Evolutionary conservation across 768 basidiomycete genomes (phyloP).

Genomic region (Tephrocybe sp.): DNA sequence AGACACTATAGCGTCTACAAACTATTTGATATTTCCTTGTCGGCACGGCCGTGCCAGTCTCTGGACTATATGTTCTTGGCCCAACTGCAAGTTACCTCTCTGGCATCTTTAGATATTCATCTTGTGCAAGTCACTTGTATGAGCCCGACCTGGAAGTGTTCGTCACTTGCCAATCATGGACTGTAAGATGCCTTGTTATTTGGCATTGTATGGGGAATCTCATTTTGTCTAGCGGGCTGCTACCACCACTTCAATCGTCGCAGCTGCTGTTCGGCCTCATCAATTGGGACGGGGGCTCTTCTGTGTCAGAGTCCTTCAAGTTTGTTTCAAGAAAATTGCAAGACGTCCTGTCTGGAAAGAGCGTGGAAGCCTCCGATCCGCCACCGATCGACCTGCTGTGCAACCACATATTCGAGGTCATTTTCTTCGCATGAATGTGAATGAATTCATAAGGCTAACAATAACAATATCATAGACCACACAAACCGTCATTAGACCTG

Average conservation of each 20-base stretch:
- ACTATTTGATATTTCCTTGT: slow-evolving; percentile 51
- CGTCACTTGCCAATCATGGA: slow-evolving; percentile 30
- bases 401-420: slow-evolving; percentile 46
- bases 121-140: slow-evolving; percentile 60
- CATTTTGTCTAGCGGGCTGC: slow-evolving; percentile 29
- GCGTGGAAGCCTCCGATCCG: slow-evolving; percentile 38
- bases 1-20: slow-evolving; percentile 59
- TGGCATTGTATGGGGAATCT: slow-evolving; percentile 5
- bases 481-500: slow-evolving; percentile 23
- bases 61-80: slow-evolving; percentile 49
- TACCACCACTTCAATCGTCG: slow-evolving; percentile 49
- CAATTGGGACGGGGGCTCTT: slow-evolving; percentile 33
- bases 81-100: slow-evolving; percentile 56
- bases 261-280: slow-evolving; percentile 42
- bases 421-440: not conserved
- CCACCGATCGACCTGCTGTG: slow-evolving; percentile 55
- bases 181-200: slow-evolving; percentile 38
- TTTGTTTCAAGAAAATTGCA: slow-evolving; percentile 54
- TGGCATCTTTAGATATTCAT: slow-evolving; percentile 37
- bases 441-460: slow-evolving; percentile 8
- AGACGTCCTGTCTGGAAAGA: slow-evolving; percentile 47
- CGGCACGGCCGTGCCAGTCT: slow-evolving; percentile 49
- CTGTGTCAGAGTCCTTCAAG: slow-evolving; percentile 39
- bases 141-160: slow-evolving; percentile 69
- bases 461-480: slow-evolving; percentile 9